Percentiles rank a stretch among this genome's conserved stretches.
Conservation (phyloP, 2,329 filamentous ascomycete genomes). For the Colletotrichum liriopes region DNA sequence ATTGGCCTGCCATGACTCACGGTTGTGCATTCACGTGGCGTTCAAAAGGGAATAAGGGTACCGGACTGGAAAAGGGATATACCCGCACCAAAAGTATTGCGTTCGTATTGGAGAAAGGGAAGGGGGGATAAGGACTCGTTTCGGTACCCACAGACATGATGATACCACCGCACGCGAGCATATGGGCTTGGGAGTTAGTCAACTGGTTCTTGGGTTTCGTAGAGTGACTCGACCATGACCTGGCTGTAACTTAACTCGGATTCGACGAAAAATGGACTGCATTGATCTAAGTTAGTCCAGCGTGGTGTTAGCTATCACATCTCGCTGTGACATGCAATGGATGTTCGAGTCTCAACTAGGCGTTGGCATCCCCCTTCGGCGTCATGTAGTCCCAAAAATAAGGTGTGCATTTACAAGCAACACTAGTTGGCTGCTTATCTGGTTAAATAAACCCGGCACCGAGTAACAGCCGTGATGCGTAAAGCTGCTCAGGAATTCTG, state of each 20-base stretch:
- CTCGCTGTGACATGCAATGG: not conserved
- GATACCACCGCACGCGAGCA: constrained; percentile 29
- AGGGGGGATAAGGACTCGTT: constrained; percentile 3
- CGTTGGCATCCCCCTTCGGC: not conserved
- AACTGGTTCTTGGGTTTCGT: constrained; percentile 20
- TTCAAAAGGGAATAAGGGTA: constrained; percentile 27
- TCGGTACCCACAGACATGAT: constrained; percentile 5
- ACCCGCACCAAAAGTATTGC: constrained; percentile 15
- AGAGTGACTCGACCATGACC: constrained; percentile 15
- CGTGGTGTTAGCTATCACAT: not conserved
- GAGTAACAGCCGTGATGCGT: no score
- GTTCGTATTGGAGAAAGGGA: constrained; percentile 16
- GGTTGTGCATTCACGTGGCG: constrained; percentile 33
- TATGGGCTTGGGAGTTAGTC: constrained; percentile 25
- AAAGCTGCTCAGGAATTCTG: not conserved
- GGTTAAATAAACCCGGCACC: no score
- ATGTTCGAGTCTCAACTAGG: not conserved
- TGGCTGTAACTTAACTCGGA: constrained; percentile 10
- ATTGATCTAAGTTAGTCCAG: not conserved
- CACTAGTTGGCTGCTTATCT: not conserved
- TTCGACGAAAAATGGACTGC: not conserved
- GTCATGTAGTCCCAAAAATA: no score
- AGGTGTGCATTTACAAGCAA: no score
- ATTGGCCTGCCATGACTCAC: constrained; percentile 24
- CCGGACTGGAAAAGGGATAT: constrained; percentile 27